Evolutionary conservation across 164 flowering plant species (phyloP).

Genomic region (Akebia trifoliata): DNA sequence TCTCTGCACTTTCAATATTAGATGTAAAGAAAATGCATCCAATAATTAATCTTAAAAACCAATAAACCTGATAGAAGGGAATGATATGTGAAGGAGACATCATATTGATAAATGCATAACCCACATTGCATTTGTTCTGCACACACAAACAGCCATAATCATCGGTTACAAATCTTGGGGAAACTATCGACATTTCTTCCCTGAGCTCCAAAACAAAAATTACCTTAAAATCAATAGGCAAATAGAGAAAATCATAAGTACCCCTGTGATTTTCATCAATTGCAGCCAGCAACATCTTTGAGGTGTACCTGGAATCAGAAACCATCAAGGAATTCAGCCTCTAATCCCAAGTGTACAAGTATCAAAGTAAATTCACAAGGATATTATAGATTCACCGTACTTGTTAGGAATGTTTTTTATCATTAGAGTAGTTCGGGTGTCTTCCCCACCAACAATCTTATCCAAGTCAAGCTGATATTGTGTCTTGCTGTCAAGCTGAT

Average conservation of each 20-base stretch:
- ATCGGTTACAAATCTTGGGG: conserved; percentile 15
- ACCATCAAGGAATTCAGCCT: background rate
- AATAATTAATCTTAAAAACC: too few species aligned
- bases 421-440: conserved; percentile 85
- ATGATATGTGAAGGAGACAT: conserved; percentile 74
- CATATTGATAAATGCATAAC: conserved; percentile 97
- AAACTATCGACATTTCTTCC: background rate
- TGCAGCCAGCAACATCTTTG: conserved; percentile 86
- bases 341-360: background rate
- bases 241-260: conserved; percentile 81
- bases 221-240: conserved; percentile 99
- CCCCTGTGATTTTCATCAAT: conserved; percentile 82
- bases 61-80: conserved; percentile 81
- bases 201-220: background rate
- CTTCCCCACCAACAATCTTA: conserved; percentile 75
- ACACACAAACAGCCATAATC: conserved; percentile 13
- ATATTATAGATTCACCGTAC: conserved; percentile 33
- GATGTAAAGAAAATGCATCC: too few species aligned
- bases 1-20: too few species aligned
- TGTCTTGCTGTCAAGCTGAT: conserved; percentile 63
- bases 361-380: background rate
- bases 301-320: conserved; percentile 49
- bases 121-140: conserved; percentile 99
- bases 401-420: conserved; percentile 95
- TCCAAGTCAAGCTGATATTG: conserved; percentile 91